phyloP scores from a whole-genome alignment of 345 rosid species.

The Cardamine resedifolia region DNA sequence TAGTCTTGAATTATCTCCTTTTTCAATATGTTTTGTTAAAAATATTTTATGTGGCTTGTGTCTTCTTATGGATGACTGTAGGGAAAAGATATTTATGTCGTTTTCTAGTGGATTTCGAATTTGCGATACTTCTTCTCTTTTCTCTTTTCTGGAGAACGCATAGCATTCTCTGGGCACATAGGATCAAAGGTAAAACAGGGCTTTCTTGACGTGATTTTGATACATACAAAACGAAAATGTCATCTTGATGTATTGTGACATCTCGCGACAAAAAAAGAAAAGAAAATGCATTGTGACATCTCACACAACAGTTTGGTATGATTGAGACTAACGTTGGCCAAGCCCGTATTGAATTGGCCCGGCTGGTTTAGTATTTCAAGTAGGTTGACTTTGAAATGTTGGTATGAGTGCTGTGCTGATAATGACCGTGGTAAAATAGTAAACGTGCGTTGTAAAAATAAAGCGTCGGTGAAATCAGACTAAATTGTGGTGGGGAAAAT shows the following conservation, averaged over 20 bases:
- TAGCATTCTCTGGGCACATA: too few species aligned
- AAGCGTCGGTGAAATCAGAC: too few species aligned
- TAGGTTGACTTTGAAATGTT: background rate
- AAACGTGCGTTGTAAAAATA: too few species aligned
- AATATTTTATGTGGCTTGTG: background rate
- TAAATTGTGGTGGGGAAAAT: too few species aligned
- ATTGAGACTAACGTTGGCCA: background rate
- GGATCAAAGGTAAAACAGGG: too few species aligned
- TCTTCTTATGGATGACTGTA: background rate
- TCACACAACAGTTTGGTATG: background rate
- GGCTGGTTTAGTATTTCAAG: background rate
- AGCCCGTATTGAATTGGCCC: background rate
- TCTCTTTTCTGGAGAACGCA: too few species aligned
- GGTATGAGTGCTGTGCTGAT: background rate
- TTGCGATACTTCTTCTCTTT: background rate
- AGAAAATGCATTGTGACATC: background rate
- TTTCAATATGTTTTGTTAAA: background rate
- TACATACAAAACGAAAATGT: background rate
- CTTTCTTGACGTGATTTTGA: background rate
- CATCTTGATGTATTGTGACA: background rate
- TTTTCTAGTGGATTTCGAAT: background rate
- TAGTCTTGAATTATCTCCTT: background rate
- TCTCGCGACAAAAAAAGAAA: background rate
- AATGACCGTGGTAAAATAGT: background rate
- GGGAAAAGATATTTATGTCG: background rate